phyloP scores from a whole-genome alignment of 306 rosid species.

The Hippophae gyantsensis region DNA sequence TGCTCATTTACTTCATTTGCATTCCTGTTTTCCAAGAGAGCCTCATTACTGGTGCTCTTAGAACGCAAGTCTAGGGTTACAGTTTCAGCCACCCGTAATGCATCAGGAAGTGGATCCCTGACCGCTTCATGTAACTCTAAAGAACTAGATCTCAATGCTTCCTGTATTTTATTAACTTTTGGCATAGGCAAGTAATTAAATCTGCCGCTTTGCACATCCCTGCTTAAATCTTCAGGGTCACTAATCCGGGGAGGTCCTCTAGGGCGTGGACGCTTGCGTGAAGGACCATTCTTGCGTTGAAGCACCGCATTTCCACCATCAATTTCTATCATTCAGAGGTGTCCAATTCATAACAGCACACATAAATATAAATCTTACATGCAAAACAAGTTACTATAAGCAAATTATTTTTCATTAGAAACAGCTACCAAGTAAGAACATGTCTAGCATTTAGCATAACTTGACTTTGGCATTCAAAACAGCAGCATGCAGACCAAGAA shows the following conservation, averaged over 20 bases:
- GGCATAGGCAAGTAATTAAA: constrained; percentile 21
- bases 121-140: constrained; percentile 45
- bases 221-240: constrained; percentile 27
- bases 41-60: constrained; percentile 19
- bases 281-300: constrained; percentile 31
- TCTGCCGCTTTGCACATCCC: constrained; percentile 3
- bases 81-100: constrained; percentile 37
- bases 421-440: too few species aligned
- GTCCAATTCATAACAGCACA: too few species aligned
- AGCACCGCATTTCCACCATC: constrained; percentile 16
- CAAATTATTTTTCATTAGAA: too few species aligned
- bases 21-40: constrained; percentile 25
- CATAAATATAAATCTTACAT: too few species aligned
- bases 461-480: too few species aligned
- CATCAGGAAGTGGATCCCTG: constrained; percentile 71
- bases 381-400: too few species aligned
- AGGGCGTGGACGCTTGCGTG: constrained; percentile 16
- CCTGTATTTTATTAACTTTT: constrained; percentile 38
- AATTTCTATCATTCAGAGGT: constrained; percentile 17
- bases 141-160: constrained; percentile 58
- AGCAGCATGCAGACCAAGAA: neutral
- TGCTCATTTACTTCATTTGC: constrained; percentile 12
- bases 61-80: constrained; percentile 32
- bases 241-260: constrained; percentile 46
- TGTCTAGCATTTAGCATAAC: too few species aligned